phyloP scores from a whole-genome alignment of 139 green algal genomes.

The Edaphochlamys debaryana region DNA sequence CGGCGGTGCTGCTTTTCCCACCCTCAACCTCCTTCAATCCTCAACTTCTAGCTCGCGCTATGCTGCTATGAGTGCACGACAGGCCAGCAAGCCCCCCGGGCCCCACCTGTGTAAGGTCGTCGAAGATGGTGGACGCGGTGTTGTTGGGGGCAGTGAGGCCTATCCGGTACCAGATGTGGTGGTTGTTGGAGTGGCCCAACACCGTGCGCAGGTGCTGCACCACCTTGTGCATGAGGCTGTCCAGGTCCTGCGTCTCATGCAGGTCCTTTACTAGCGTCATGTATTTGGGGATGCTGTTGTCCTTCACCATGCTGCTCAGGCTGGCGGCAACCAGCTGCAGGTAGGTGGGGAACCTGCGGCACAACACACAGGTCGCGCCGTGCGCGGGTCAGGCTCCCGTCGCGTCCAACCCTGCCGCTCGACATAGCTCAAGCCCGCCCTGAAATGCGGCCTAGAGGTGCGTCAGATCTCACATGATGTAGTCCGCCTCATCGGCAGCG shows the following conservation, averaged over 20 bases:
- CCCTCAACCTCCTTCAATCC: too few species aligned
- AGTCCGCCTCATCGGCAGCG: conserved; percentile 30
- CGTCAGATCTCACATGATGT: conserved; percentile 40
- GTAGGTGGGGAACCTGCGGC: conserved; percentile 64
- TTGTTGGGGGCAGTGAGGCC: conserved; percentile 58
- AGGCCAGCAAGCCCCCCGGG: too few species aligned
- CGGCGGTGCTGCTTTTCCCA: too few species aligned
- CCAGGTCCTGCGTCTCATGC: conserved; percentile 43
- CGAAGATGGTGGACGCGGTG: conserved; percentile 64
- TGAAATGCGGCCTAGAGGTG: too few species aligned
- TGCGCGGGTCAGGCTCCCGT: too few species aligned
- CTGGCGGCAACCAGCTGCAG: conserved; percentile 60
- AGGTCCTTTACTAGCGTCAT: conserved; percentile 49
- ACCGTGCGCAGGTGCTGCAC: conserved; percentile 52
- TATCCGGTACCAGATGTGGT: conserved; percentile 66
- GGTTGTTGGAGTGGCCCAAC: conserved; percentile 54
- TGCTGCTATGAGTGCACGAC: too few species aligned
- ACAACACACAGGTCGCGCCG: too few species aligned
- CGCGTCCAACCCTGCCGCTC: too few species aligned
- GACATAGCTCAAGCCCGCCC: too few species aligned
- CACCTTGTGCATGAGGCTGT: conserved; percentile 50
- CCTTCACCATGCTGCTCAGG: conserved; percentile 57
- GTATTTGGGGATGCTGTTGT: conserved; percentile 61
- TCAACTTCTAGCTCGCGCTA: too few species aligned
- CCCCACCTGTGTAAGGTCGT: conserved; percentile 62